phyloP scores from a whole-genome alignment of 176 grass and related monocot species.

The Neostapfia colusana region DNA sequence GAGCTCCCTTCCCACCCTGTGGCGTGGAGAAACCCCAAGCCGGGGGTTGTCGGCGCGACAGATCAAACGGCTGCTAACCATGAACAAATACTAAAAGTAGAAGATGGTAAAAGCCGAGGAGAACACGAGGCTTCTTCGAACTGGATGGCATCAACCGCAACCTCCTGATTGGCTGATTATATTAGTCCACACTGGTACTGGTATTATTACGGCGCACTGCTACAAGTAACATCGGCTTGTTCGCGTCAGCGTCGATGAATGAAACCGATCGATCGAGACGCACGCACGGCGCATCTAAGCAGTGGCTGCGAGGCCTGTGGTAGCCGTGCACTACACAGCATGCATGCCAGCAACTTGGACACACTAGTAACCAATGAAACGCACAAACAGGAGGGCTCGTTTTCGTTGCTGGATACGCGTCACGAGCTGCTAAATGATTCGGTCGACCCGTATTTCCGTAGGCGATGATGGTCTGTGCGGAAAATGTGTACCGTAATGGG shows the following conservation, averaged over 20 bases:
- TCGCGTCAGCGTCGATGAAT: neutral
- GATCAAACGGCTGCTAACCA: neutral
- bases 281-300: neutral
- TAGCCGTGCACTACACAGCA: neutral
- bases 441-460: neutral
- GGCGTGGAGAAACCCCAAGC: too few species aligned
- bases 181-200: neutral
- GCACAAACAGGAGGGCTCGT: neutral
- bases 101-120: neutral
- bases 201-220: neutral
- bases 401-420: neutral
- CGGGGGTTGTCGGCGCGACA: neutral
- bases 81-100: neutral
- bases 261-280: neutral
- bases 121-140: neutral
- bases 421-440: neutral
- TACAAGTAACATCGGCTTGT: neutral
- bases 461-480: neutral
- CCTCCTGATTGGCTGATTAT: neutral
- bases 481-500: neutral
- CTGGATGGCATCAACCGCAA: neutral
- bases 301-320: neutral
- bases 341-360: neutral
- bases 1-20: neutral
- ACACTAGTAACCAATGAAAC: neutral